Conservation (phyloP, 2,329 filamentous ascomycete genomes). For the Colletotrichum siamense region DNA sequence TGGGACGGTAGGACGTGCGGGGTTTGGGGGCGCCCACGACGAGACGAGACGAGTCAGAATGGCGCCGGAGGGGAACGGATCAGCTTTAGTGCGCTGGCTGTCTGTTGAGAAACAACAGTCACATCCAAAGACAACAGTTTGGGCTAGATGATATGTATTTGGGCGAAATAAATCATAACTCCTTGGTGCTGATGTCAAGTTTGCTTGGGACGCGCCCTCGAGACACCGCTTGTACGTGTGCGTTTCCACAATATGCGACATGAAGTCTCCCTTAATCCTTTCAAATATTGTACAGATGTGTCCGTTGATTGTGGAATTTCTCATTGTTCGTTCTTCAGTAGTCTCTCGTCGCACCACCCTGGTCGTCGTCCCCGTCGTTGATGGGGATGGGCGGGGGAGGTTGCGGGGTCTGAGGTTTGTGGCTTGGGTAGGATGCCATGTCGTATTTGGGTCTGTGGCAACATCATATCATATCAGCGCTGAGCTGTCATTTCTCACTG, state of each 20-base stretch:
- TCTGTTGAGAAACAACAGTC: background rate
- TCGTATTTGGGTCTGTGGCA: background rate
- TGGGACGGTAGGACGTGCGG: background rate
- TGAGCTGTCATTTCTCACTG: background rate
- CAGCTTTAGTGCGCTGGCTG: background rate
- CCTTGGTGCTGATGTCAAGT: background rate
- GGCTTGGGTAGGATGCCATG: constrained; percentile 18
- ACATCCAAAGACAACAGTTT: background rate
- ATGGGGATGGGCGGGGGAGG: constrained; percentile 24
- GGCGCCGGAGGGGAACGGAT: background rate
- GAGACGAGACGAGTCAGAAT: background rate
- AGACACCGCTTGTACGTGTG: background rate
- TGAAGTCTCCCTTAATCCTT: background rate
- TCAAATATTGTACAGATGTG: background rate
- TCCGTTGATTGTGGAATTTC: background rate
- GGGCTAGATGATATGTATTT: background rate
- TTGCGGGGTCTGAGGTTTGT: constrained; percentile 24
- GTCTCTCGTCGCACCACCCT: constrained; percentile 18
- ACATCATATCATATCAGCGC: background rate
- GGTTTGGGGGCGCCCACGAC: background rate
- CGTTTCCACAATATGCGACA: background rate
- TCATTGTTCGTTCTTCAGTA: background rate
- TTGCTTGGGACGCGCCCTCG: background rate
- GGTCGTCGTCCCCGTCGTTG: constrained; percentile 20
- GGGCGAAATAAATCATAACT: background rate